Percentiles rank a stretch among this genome's conserved stretches.
These are phyloP conservation scores for Acrocalymma vagum DNA, from an alignment of 2,329 filamentous ascomycete genomes.

Conservation along the genomic window DNA sequence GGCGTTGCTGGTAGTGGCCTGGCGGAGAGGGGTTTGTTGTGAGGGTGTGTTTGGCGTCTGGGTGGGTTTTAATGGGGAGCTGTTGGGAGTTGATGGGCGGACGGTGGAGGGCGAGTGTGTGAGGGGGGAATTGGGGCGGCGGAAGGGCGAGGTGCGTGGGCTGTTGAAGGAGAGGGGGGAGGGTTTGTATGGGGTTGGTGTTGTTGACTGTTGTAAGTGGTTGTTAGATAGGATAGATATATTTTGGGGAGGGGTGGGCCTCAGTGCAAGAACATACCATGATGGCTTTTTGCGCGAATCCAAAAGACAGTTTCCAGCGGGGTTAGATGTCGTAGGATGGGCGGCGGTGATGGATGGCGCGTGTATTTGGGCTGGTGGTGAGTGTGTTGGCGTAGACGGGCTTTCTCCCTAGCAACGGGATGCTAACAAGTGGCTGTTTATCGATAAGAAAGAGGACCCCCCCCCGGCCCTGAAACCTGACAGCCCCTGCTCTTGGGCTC, in stretches of 20 bases:
- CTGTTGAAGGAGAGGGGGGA: slow-evolving; percentile 55
- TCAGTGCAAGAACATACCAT: slow-evolving; percentile 12
- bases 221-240: too few relatives aligned
- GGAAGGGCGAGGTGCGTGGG: slow-evolving; percentile 55
- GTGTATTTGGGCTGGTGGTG: slow-evolving; percentile 26
- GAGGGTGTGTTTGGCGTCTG: slow-evolving; percentile 35
- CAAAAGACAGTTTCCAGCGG: slow-evolving; percentile 8
- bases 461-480: too few relatives aligned
- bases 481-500: slow-evolving; percentile 8
- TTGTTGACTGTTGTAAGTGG: slow-evolving; percentile 37
- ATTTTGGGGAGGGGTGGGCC: too few relatives aligned
- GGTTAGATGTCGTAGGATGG: slow-evolving; percentile 1
- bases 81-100: slow-evolving; percentile 48
- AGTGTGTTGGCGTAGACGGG: slow-evolving; percentile 30
- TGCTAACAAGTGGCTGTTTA: slow-evolving; percentile 18
- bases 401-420: slow-evolving; percentile 24
- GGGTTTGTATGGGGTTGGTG: slow-evolving; percentile 49
- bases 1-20: slow-evolving; percentile 44
- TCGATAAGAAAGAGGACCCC: too few relatives aligned
- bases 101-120: slow-evolving; percentile 49
- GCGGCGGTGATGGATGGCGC: slow-evolving; percentile 13
- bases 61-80: slow-evolving; percentile 51
- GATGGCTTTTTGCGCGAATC: slow-evolving; percentile 2
- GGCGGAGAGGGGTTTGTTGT: slow-evolving; percentile 36
- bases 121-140: slow-evolving; percentile 52